A percentile compares a stretch with the other conserved stretches of the same genome.
These are phyloP conservation scores for Penicillium alfredii DNA, from an alignment of 495 filamentous ascomycete genomes.

Conservation along the genomic window DNA sequence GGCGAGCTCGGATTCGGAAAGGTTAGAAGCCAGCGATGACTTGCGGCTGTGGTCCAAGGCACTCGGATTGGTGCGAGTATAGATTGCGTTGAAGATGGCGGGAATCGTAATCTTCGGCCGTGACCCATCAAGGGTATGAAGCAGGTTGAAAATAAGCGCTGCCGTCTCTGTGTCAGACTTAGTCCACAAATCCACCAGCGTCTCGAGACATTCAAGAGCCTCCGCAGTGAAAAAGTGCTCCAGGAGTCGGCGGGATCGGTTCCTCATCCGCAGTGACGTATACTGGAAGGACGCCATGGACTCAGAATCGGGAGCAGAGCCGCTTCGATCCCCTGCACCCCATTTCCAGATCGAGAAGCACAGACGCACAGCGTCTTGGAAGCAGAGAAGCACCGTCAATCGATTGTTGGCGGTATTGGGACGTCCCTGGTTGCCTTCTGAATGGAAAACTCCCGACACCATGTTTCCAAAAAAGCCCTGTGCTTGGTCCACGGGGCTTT, in stretches of 20 bases:
- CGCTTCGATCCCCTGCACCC: constrained; percentile 60
- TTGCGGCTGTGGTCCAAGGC: constrained; percentile 74
- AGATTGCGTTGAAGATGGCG: constrained; percentile 95
- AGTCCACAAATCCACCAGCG: constrained; percentile 76
- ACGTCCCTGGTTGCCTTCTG: constrained; percentile 67
- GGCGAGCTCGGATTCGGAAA: constrained; percentile 76
- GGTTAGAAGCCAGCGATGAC: constrained; percentile 77
- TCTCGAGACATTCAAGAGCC: constrained; percentile 91
- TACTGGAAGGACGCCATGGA: constrained; percentile 83
- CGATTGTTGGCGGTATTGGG: constrained; percentile 84
- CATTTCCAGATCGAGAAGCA: constrained; percentile 96
- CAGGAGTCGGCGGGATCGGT: constrained; percentile 76
- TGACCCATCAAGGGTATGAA: constrained; percentile 88
- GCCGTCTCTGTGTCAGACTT: constrained; percentile 37
- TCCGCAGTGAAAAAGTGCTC: constrained; percentile 93
- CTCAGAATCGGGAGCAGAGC: constrained; percentile 51
- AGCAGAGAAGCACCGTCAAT: constrained; percentile 88
- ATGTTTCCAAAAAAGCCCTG: constrained; percentile 96
- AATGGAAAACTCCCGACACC: constrained; percentile 85
- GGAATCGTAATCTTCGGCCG: constrained; percentile 89
- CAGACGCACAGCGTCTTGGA: constrained; percentile 88
- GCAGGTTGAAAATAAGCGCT: constrained; percentile 63
- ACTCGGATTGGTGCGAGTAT: constrained; percentile 80
- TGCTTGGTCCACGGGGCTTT: constrained; percentile 76
- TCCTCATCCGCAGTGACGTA: constrained; percentile 82